phyloP scores from a whole-genome alignment of 345 rosid species.

The Populus tremula region DNA sequence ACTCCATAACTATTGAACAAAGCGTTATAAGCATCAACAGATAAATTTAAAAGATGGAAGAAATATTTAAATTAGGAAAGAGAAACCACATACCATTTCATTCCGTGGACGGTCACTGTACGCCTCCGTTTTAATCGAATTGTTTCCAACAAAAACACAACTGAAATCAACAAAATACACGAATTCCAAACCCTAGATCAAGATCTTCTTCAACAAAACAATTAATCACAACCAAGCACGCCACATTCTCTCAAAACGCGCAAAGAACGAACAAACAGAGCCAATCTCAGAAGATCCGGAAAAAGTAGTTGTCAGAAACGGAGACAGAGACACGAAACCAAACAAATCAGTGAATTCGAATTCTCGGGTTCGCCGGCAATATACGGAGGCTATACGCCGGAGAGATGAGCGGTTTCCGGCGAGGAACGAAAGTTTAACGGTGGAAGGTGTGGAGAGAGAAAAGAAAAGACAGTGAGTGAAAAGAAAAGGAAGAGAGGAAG shows the following conservation, averaged over 20 bases:
- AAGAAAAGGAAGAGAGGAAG: constrained; percentile 21
- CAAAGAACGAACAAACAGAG: constrained; percentile 32
- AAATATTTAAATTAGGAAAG: background rate
- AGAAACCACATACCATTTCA: constrained; percentile 72
- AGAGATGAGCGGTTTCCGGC: constrained; percentile 45
- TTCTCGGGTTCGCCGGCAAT: constrained; percentile 11
- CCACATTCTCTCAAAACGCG: constrained; percentile 74
- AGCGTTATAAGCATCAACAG: background rate
- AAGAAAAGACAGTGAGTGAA: constrained; percentile 12
- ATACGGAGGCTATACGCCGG: constrained; percentile 24
- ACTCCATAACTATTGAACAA: constrained; percentile 19
- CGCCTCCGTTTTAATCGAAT: constrained; percentile 55
- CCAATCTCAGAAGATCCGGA: constrained; percentile 62
- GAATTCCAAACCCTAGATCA: constrained; percentile 70
- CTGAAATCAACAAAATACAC: constrained; percentile 24
- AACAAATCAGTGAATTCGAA: background rate
- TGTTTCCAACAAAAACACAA: background rate
- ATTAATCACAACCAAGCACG: constrained; percentile 28
- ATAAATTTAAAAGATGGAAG: background rate
- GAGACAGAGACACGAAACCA: constrained; percentile 16
- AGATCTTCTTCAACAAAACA: constrained; percentile 40
- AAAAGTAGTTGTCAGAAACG: constrained; percentile 24
- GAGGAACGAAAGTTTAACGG: constrained; percentile 30
- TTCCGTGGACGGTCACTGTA: constrained; percentile 49
- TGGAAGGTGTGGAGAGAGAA: constrained; percentile 33